phyloP scores from a whole-genome alignment of 768 basidiomycete species.

The Tricholoma matsutake region DNA sequence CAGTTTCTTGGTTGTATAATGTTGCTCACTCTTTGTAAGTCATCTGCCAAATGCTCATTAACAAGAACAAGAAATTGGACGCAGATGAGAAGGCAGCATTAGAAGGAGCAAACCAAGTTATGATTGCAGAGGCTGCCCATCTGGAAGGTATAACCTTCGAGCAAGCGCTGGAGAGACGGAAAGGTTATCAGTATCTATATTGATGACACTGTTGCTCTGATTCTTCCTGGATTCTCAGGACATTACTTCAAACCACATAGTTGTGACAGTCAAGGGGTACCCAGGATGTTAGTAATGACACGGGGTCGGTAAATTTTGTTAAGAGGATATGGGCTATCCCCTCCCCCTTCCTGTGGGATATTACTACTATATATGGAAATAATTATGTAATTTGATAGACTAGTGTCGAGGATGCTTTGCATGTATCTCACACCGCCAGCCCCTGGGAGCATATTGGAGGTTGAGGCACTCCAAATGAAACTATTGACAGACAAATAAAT shows the following conservation, averaged over 20 bases:
- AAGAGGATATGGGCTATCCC: too few relatives aligned
- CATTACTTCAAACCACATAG: too few relatives aligned
- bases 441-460: background rate
- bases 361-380: too few relatives aligned
- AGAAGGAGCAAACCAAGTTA: too few relatives aligned
- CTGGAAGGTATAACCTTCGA: slow-evolving; percentile 43
- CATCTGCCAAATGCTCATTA: slow-evolving; percentile 45
- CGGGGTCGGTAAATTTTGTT: too few relatives aligned
- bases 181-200: slow-evolving; percentile 56
- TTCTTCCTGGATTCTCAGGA: too few relatives aligned
- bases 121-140: slow-evolving; percentile 53
- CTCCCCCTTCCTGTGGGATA: too few relatives aligned
- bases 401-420: too few relatives aligned
- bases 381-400: too few relatives aligned
- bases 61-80: slow-evolving; percentile 38
- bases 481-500: background rate
- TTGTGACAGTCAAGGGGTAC: too few relatives aligned
- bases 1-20: background rate
- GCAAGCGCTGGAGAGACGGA: slow-evolving; percentile 37
- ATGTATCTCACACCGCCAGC: background rate
- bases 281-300: too few relatives aligned
- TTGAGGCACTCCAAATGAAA: background rate
- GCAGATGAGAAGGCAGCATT: too few relatives aligned
- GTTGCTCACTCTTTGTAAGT: slow-evolving; percentile 20
- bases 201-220: slow-evolving; percentile 11